A percentile compares a stretch with the other conserved stretches of the same genome.
These are phyloP conservation scores for Globisporangium acanthophoron DNA, from an alignment of 352 stramenopile species.

Conservation along the genomic window DNA sequence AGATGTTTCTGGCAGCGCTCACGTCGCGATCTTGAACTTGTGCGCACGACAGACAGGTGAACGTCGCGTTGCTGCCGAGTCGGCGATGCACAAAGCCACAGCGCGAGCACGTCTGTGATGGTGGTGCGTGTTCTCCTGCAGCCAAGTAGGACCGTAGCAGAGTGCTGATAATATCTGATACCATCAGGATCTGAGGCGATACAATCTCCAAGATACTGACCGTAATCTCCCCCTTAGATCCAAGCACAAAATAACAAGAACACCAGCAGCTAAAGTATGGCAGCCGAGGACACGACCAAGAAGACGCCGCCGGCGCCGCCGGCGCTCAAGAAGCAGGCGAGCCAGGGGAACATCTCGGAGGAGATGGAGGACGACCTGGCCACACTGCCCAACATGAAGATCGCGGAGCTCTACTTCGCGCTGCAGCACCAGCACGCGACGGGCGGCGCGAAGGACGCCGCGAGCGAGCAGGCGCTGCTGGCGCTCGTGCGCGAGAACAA, in stretches of 20 bases:
- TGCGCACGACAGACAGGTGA: no score
- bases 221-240: neutral
- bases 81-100: no score
- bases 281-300: neutral
- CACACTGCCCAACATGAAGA: conserved; percentile 75
- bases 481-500: conserved; percentile 54
- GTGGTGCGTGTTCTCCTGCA: no score
- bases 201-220: no score
- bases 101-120: no score
- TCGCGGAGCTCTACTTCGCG: conserved; percentile 68
- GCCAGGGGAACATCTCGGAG: conserved; percentile 79
- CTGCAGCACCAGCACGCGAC: conserved; percentile 62
- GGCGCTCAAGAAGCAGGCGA: conserved; percentile 65
- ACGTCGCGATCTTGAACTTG: no score
- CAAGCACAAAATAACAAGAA: neutral
- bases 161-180: no score
- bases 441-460: conserved; percentile 29
- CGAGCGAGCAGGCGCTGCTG: conserved; percentile 47
- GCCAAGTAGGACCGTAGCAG: no score
- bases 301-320: neutral
- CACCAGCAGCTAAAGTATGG: neutral
- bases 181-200: no score
- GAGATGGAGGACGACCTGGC: conserved; percentile 81
- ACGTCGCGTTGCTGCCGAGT: no score
- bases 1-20: no score